Percentiles rank a stretch among this genome's conserved stretches.
Conservation (phyloP, 768 basidiomycete species). For the Termitomyces sp. region DNA sequence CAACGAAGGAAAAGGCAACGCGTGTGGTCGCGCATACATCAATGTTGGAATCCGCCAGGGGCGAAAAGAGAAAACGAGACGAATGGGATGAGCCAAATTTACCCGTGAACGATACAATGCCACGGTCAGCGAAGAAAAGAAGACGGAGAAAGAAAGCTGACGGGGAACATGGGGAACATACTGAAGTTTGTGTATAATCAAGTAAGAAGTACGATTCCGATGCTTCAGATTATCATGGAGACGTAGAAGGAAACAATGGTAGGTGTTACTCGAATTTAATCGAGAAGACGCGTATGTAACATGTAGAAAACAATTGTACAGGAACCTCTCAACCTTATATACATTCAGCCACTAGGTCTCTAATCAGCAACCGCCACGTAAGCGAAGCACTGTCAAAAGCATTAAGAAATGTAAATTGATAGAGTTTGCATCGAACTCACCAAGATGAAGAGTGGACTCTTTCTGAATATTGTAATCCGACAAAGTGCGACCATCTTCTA, state of each 20-base stretch:
- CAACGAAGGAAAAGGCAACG: slow-evolving; percentile 11
- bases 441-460: slow-evolving; percentile 67
- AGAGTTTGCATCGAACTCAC: slow-evolving; percentile 9
- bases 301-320: not conserved
- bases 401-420: not conserved
- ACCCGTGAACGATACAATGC: not conserved
- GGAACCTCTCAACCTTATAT: not conserved
- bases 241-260: no score
- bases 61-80: slow-evolving; percentile 17
- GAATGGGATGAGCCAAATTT: not conserved
- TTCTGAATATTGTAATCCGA: slow-evolving; percentile 82
- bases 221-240: not conserved
- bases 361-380: slow-evolving; percentile 65
- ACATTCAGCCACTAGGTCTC: not conserved
- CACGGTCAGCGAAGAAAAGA: slow-evolving; percentile 18
- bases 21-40: slow-evolving; percentile 34
- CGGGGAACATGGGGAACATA: not conserved
- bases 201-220: not conserved
- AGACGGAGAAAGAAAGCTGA: slow-evolving; percentile 15
- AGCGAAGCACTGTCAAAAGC: slow-evolving; percentile 50
- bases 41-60: slow-evolving; percentile 22
- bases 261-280: no score
- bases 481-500: slow-evolving; percentile 91
- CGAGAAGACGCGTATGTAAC: no score
- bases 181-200: no score